phyloP scores from a whole-genome alignment of 305 asterid genomes.

The Fraxinus nigra region DNA sequence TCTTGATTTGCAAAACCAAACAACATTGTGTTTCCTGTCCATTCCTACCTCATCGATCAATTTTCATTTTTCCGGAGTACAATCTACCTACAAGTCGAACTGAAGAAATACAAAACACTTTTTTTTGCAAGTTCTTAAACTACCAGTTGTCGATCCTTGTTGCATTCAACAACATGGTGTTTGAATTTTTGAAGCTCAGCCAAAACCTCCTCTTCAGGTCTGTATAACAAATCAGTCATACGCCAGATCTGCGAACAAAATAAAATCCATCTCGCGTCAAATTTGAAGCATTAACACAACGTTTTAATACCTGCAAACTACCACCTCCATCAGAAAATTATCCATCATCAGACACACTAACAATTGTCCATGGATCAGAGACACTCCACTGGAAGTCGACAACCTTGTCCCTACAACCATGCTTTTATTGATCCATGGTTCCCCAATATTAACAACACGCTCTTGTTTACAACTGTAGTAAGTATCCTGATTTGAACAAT shows the following conservation, averaged over 20 bases:
- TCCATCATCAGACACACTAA: slow-evolving; percentile 87
- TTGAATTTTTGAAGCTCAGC: slow-evolving; percentile 79
- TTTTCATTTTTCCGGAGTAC: no score
- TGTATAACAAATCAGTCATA: slow-evolving; percentile 76
- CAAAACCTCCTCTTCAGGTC: slow-evolving; percentile 81
- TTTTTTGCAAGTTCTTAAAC: neutral
- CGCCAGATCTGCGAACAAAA: slow-evolving; percentile 80
- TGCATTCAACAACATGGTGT: slow-evolving; percentile 75
- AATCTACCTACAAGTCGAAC: no score
- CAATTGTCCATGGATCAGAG: slow-evolving; percentile 86
- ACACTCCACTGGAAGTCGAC: slow-evolving; percentile 94
- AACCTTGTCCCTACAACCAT: slow-evolving; percentile 80
- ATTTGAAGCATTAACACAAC: neutral
- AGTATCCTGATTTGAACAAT: neutral
- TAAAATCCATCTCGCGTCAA: neutral
- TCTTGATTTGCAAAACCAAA: no score
- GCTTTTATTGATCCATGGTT: neutral
- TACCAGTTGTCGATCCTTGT: slow-evolving; percentile 37
- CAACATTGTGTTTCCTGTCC: neutral
- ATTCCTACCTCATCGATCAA: no score
- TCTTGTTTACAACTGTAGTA: neutral
- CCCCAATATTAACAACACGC: neutral
- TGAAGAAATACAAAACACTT: neutral
- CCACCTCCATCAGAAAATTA: slow-evolving; percentile 88
- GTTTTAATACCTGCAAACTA: slow-evolving; percentile 67